A percentile compares a stretch with the other conserved stretches of the same genome.
Evolutionary conservation across 2,329 filamentous ascomycete species (phyloP).

Genomic region (Phyllosticta citriasiana): DNA sequence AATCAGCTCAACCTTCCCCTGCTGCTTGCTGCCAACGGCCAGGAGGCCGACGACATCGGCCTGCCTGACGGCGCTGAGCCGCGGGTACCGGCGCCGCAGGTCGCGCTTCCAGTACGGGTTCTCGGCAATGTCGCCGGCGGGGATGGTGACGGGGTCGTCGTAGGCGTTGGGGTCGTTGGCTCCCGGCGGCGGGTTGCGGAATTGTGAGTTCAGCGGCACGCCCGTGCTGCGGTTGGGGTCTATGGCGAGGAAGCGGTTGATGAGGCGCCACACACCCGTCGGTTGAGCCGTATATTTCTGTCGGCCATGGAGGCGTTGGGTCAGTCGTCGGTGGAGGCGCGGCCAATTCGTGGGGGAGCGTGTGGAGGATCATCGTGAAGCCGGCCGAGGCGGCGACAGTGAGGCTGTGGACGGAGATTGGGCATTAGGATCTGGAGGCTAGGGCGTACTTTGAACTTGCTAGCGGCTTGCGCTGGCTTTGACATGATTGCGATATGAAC

Average conservation of each 20-base stretch:
- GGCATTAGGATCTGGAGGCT: not conserved
- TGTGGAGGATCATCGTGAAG: not conserved
- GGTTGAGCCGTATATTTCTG: constrained; percentile 97
- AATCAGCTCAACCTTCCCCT: constrained; percentile 70
- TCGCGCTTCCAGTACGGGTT: constrained; percentile 98
- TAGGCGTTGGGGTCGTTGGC: constrained; percentile 59
- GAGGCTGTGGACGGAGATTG: not conserved
- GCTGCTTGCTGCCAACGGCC: constrained; percentile 69
- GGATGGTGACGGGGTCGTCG: constrained; percentile 72
- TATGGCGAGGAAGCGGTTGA: constrained; percentile 70
- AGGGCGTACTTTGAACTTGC: constrained; percentile 7
- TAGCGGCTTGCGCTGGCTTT: constrained; percentile 10
- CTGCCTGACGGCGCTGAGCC: constrained; percentile 70
- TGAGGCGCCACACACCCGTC: constrained; percentile 72
- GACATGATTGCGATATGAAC: not conserved
- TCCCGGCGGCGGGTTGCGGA: constrained; percentile 76
- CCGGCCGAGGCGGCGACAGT: not conserved
- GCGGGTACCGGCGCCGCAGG: constrained; percentile 69
- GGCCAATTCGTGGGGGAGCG: not conserved
- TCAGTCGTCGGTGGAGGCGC: not conserved
- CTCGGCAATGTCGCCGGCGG: constrained; percentile 80
- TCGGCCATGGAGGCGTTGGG: not conserved
- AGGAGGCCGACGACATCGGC: constrained; percentile 77
- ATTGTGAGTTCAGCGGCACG: constrained; percentile 85
- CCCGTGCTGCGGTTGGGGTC: constrained; percentile 85